Evolutionary conservation across 495 filamentous ascomycete species (phyloP).

Genomic region (Tetracladium marchalianum): DNA sequence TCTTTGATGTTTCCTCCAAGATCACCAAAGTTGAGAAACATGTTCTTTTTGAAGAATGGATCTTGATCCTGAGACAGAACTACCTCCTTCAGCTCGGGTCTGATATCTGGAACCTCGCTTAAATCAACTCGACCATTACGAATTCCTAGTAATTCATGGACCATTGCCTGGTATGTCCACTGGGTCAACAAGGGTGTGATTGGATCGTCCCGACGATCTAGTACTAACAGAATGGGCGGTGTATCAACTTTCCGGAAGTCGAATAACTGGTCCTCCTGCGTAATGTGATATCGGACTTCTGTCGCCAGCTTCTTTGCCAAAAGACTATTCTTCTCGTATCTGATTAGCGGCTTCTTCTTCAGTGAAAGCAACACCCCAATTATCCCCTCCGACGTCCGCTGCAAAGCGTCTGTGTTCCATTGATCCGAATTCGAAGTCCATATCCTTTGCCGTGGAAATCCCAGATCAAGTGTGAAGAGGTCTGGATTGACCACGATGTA

Average conservation of each 20-base stretch:
- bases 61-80: constrained; percentile 96
- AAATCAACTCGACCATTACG: constrained; percentile 86
- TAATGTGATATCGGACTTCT: constrained; percentile 84
- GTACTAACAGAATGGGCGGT: constrained; percentile 79
- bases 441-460: constrained; percentile 63
- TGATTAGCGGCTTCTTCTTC: constrained; percentile 92
- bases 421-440: constrained; percentile 73
- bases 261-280: constrained; percentile 94
- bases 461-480: constrained; percentile 72
- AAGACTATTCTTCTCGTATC: constrained; percentile 87
- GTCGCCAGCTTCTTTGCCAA: constrained; percentile 86
- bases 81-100: constrained; percentile 88
- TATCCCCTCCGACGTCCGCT: constrained; percentile 77
- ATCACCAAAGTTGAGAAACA: constrained; percentile 98
- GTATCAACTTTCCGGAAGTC: constrained; percentile 95
- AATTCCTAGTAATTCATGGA: constrained; percentile 90
- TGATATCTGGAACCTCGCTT: constrained; percentile 75
- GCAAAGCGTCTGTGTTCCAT: constrained; percentile 83
- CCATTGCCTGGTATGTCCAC: constrained; percentile 99
- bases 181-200: constrained; percentile 93
- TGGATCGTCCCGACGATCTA: constrained; percentile 90
- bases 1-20: constrained; percentile 97
- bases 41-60: constrained; percentile 99
- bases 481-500: constrained; percentile 93
- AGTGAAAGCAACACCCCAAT: constrained; percentile 71